phyloP scores from a whole-genome alignment of 2,329 filamentous ascomycete species.

The Alternaria brassicae region DNA sequence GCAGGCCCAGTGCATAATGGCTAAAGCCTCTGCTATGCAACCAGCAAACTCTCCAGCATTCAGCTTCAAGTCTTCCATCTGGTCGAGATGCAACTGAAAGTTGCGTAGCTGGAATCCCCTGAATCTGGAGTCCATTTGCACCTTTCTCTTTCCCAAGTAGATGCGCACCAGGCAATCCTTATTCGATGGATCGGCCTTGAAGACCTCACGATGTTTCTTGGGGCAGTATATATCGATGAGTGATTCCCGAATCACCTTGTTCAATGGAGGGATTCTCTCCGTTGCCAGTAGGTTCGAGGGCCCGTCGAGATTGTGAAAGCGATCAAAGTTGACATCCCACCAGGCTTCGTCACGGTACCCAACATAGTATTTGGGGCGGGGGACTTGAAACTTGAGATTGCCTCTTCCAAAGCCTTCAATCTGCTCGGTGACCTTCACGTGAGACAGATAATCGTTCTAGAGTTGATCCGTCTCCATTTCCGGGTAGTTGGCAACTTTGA shows the following conservation, averaged over 20 bases:
- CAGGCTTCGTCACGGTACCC: slow-evolving; percentile 4
- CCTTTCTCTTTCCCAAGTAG: slow-evolving; percentile 54
- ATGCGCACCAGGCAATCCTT: slow-evolving; percentile 58
- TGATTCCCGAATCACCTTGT: slow-evolving; percentile 28
- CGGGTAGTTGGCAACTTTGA: slow-evolving; percentile 12
- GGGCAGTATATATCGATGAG: slow-evolving; percentile 49
- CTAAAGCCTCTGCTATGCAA: slow-evolving; percentile 58
- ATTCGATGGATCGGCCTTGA: slow-evolving; percentile 15
- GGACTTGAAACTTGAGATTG: slow-evolving; percentile 5
- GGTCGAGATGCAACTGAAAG: slow-evolving; percentile 57
- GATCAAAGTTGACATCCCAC: slow-evolving; percentile 12
- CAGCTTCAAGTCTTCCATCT: slow-evolving; percentile 56
- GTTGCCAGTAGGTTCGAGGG: slow-evolving; percentile 46
- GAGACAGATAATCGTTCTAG: slow-evolving; percentile 13
- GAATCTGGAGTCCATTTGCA: neutral
- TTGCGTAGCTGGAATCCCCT: slow-evolving; percentile 55
- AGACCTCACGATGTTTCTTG: slow-evolving; percentile 20
- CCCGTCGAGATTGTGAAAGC: slow-evolving; percentile 35
- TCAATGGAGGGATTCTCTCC: slow-evolving; percentile 48
- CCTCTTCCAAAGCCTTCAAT: neutral
- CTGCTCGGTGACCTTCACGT: slow-evolving; percentile 1
- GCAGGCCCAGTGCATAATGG: slow-evolving; percentile 58
- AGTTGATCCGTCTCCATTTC: slow-evolving; percentile 6
- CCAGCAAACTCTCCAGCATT: slow-evolving; percentile 47
- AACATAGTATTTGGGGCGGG: slow-evolving; percentile 3